Conservation (phyloP, 495 filamentous ascomycete species). For the Aspergillus mulundensis region DNA sequence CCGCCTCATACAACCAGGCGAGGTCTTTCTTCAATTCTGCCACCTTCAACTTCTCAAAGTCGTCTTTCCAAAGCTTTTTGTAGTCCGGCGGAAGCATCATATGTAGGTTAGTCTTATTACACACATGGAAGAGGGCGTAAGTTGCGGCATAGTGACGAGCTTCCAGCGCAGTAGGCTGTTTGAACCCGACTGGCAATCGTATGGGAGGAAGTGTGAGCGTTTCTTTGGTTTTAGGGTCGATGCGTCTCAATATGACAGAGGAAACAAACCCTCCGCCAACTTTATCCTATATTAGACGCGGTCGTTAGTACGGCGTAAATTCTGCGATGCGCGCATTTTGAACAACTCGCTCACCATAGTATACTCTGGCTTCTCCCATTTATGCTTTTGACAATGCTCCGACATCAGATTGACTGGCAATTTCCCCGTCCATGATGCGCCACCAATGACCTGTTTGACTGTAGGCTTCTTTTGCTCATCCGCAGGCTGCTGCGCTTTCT, state of each 20-base stretch:
- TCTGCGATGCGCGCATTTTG: neutral
- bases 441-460: slow-evolving; percentile 84
- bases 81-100: slow-evolving; percentile 92
- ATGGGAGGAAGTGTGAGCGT: slow-evolving; percentile 70
- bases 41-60: slow-evolving; percentile 74
- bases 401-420: slow-evolving; percentile 87
- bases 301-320: neutral
- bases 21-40: slow-evolving; percentile 70
- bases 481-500: slow-evolving; percentile 31
- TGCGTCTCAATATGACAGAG: slow-evolving; percentile 70
- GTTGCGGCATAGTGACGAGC: slow-evolving; percentile 90
- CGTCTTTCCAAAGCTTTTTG: slow-evolving; percentile 78
- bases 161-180: slow-evolving; percentile 74
- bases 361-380: slow-evolving; percentile 93
- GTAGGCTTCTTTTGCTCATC: slow-evolving; percentile 71
- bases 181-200: slow-evolving; percentile 68
- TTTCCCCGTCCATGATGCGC: slow-evolving; percentile 96
- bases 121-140: slow-evolving; percentile 84
- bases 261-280: slow-evolving; percentile 64
- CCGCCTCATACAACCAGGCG: slow-evolving; percentile 92
- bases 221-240: slow-evolving; percentile 81
- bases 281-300: slow-evolving; percentile 38
- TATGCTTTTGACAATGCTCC: slow-evolving; percentile 92
- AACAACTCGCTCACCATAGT: slow-evolving; percentile 52
- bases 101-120: slow-evolving; percentile 89